Base-by-base conservation (phyloP, 371 early-diverging fungal species). In the Mortierella sp. region DNA sequence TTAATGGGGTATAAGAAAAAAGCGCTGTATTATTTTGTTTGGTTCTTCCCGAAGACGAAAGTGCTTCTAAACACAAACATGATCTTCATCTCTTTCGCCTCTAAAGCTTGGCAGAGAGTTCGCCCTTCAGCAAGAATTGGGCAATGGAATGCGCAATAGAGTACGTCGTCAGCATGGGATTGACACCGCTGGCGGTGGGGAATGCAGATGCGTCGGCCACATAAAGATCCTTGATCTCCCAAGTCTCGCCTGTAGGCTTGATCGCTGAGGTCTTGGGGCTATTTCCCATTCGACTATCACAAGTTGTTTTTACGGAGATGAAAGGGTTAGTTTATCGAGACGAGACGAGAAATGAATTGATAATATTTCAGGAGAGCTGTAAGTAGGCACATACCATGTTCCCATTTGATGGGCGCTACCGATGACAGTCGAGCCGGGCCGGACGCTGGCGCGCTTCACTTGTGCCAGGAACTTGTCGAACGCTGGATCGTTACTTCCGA, bases 111-210 rank as follows among this genome's bases (percentile, higher is more conserved):
- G 78, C 34, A 3, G 65, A 12, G 19, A 23, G 19, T 3, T 70
- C 68, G 6, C 56, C 56, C 28, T 54, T 39, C 55, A 64, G 64
- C 46, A 76, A 60, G 48, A 76, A 76, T 42, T 76, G 78, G 11
- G 78, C 78, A 21, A 76, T 76, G 12, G 78, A 76, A 34, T 70
- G 60, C 0, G 70, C 43, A 30, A 76, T 53, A 4, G 78, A 64
- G 48, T 65, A 70, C 17, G 78, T 70, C 3, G 78, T 76, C 66
- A 76, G 59, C 92, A 93, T 93, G 15, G 93, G 92, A 70, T 92
- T 91, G 53, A 93, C 93, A 55, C 94, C 92, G 30, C 90, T 82
- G 5, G 88, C 84, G 3, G 93, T 89, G 5, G 94, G 93, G 71
- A 93, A 89, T 31, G 89, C 32, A 5, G 87, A 87, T 0, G 92